phyloP scores from a whole-genome alignment of 2,329 filamentous ascomycete genomes.

The Colletotrichum tamarilloi region DNA sequence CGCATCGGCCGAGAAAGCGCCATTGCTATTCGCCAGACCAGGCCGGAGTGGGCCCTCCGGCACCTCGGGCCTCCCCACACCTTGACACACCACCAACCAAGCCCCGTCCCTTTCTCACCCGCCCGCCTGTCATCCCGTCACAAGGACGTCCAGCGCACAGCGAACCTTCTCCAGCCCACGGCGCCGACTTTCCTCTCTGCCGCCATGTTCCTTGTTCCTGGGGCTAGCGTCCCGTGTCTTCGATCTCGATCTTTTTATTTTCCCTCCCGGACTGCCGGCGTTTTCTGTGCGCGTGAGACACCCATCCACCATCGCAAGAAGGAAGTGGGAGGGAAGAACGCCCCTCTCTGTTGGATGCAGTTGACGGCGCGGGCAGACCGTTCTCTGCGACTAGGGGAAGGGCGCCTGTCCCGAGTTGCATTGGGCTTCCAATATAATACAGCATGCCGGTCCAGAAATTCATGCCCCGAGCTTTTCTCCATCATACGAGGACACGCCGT shows the following conservation, averaged over 20 bases:
- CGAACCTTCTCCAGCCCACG: not conserved
- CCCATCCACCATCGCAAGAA: not conserved
- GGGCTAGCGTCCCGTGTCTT: conserved; percentile 18
- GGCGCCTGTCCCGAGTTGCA: not conserved
- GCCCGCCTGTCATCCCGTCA: conserved; percentile 3
- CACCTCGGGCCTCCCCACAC: not conserved
- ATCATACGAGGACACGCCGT: not conserved
- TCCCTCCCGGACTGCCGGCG: not conserved
- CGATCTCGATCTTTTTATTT: conserved; percentile 10
- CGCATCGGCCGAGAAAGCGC: not conserved
- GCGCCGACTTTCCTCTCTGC: not conserved
- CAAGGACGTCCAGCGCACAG: not conserved
- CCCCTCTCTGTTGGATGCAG: not conserved
- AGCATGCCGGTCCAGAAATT: not conserved
- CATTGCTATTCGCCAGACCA: conserved; percentile 12
- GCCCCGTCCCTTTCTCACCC: not conserved
- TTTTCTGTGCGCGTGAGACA: not conserved
- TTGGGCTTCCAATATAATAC: not conserved
- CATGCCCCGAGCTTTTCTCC: not conserved
- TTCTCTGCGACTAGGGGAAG: not conserved
- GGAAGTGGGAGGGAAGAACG: not conserved
- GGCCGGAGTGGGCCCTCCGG: conserved; percentile 10
- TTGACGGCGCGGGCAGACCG: not conserved
- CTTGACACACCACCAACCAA: not conserved
- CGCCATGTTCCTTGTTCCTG: conserved; percentile 3